Percentiles rank a stretch among this genome's conserved stretches.
These are phyloP conservation scores for Ulmus americana DNA, from an alignment of 331 rosid genomes.

Conservation along the genomic window DNA sequence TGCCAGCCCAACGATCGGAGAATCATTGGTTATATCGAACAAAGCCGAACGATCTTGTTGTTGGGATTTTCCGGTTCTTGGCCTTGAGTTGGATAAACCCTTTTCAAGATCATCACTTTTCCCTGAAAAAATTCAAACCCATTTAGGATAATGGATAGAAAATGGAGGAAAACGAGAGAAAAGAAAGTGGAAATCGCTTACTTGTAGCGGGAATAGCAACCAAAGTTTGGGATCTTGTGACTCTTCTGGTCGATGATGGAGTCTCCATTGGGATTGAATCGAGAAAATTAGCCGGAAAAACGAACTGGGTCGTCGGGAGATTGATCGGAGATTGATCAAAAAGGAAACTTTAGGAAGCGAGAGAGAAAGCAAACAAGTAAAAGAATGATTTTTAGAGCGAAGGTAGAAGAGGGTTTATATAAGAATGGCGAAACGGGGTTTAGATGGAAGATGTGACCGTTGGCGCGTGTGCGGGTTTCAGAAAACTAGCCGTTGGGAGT, in stretches of 20 bases:
- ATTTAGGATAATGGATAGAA: not conserved
- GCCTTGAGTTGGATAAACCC: slow-evolving; percentile 39
- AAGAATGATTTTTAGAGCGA: not conserved
- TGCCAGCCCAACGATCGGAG: slow-evolving; percentile 83
- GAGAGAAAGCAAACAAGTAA: not conserved
- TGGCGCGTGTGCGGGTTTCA: slow-evolving; percentile 42
- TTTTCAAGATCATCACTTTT: slow-evolving; percentile 52
- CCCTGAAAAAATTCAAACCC: slow-evolving; percentile 24
- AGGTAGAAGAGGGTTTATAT: slow-evolving; percentile 29
- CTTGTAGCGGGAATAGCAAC: slow-evolving; percentile 48
- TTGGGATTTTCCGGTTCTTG: slow-evolving; percentile 37
- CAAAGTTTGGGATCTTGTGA: slow-evolving; percentile 65
- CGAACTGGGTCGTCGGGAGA: slow-evolving; percentile 9
- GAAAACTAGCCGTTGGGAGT: slow-evolving; percentile 72
- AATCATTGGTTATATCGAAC: slow-evolving; percentile 78
- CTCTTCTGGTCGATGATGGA: slow-evolving; percentile 72
- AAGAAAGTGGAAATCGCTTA: slow-evolving; percentile 20
- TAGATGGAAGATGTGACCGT: slow-evolving; percentile 58
- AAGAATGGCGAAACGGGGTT: slow-evolving; percentile 22
- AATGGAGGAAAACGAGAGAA: not conserved
- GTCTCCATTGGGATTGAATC: slow-evolving; percentile 63
- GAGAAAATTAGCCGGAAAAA: slow-evolving; percentile 3
- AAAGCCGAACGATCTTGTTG: slow-evolving; percentile 61
- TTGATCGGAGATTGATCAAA: not conserved
- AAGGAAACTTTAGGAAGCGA: not conserved